Base-by-base conservation (phyloP, 2,329 filamentous ascomycete species). In the Venturia aucupariae region DNA sequence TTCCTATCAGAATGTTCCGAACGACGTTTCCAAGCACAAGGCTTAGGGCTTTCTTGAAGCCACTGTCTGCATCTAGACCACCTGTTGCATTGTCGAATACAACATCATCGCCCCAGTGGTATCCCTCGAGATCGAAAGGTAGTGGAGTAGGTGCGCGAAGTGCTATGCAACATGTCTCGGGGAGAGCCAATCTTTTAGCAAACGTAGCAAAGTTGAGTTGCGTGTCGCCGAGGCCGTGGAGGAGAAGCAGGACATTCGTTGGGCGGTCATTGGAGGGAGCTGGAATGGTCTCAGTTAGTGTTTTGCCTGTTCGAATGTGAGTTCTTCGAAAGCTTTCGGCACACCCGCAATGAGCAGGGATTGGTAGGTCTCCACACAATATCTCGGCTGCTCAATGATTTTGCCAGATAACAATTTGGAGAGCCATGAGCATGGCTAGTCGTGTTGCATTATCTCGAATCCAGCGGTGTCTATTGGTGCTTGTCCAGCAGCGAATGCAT, bases 181-280 rank as follows among this genome's bases (percentile, higher is more conserved):
- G 90, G 3, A 96, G 84, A 66, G 82, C 80, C 66, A 96, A 77
- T 68, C 84, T 85, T 65, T 80, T 79, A 24, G 86, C 90, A 67
- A 96, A 88, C 55, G 77, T 77, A 66, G 84, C 82, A 74, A 94
- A 95, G 42, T 89, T 81, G 3, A 73, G 71, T 66, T 90, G 83
- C 41, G 83, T 85, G 76, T 96, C 92, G 67, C 92, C 92, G 15
- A 96, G 83, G 68, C 91, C 91, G 75, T 96, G 92, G 65, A 96
- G 85, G 62, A 96, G 83, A 71, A 96, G 77, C 67, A 96, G 84
- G 69, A 95, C 81, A 69, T 92, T 88, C 54, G 86, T 89, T 11
- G 88, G 84, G 15, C 83, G 82, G 66, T 88, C 84, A 32, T 73
- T 72, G 39, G 69, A 67, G 44, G 82, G 71, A 17, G 79, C 78